Evolutionary conservation across 495 filamentous ascomycete genomes (phyloP).

Genomic region (Niebla homalea): DNA sequence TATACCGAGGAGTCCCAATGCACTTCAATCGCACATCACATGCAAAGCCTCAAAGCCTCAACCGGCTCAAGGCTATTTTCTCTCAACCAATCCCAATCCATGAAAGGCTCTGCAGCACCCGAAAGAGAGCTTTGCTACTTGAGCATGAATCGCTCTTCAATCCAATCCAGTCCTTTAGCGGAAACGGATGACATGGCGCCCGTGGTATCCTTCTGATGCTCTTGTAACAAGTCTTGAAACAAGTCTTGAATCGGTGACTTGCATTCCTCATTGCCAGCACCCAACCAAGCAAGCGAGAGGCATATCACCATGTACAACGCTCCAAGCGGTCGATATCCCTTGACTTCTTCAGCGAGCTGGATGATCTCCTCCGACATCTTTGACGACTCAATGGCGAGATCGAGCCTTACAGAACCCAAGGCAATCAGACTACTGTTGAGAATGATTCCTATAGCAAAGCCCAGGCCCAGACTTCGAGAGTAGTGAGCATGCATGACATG

Average conservation of each 20-base stretch:
- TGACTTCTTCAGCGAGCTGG: slow-evolving; percentile 16
- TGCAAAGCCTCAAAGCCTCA: too few species aligned
- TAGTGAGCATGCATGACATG: slow-evolving; percentile 18
- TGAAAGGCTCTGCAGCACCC: too few species aligned
- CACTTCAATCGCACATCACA: too few species aligned
- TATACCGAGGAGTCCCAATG: too few species aligned
- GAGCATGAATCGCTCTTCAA: too few species aligned
- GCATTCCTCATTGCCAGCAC: slow-evolving; percentile 14
- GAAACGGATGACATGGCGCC: too few species aligned
- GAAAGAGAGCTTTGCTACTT: too few species aligned
- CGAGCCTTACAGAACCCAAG: slow-evolving; percentile 10
- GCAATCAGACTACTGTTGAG: slow-evolving; percentile 24
- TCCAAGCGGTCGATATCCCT: slow-evolving; percentile 24
- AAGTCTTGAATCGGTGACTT: slow-evolving; percentile 7
- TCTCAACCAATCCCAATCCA: too few species aligned
- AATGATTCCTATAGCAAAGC: slow-evolving; percentile 20
- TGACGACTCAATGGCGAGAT: slow-evolving; percentile 15
- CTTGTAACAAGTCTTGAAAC: slow-evolving; percentile 16
- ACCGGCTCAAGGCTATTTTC: too few species aligned
- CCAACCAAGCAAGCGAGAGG: slow-evolving; percentile 21
- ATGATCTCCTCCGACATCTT: slow-evolving; percentile 22
- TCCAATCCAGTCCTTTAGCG: too few species aligned
- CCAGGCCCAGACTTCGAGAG: slow-evolving; percentile 25
- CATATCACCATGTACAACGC: slow-evolving; percentile 23
- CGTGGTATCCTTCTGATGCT: too few species aligned